Conservation (phyloP, 108 stramenopile genomes). For the Aurantiochytrium sp. region DNA sequence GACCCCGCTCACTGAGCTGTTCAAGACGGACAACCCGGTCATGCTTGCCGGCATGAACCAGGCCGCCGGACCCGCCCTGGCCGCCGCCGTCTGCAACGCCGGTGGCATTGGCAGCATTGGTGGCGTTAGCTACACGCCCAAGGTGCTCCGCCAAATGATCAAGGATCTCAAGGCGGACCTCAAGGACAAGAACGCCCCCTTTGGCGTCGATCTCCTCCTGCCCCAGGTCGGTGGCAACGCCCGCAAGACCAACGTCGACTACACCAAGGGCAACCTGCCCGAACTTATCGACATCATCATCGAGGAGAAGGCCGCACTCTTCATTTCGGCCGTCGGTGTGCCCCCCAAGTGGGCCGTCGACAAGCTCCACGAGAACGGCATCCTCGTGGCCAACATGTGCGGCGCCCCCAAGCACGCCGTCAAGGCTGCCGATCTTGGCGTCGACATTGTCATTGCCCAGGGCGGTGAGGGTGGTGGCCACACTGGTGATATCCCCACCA, state of each 20-base stretch:
- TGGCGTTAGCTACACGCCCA: not conserved
- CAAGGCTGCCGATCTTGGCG: not conserved
- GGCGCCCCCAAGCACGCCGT: not conserved
- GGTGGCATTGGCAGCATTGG: slow-evolving; percentile 1
- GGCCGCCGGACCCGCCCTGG: not conserved
- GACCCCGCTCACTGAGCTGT: slow-evolving; percentile 12
- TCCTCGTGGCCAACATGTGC: slow-evolving; percentile 16
- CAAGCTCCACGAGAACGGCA: not conserved
- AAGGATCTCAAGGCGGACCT: not conserved
- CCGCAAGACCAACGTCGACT: not conserved
- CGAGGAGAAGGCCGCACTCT: not conserved
- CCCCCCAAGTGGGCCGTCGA: slow-evolving; percentile 18
- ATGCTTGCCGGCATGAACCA: slow-evolving; percentile 8
- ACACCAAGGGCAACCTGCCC: not conserved
- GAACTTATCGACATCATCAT: slow-evolving; percentile 8
- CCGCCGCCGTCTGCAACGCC: not conserved
- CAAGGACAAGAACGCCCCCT: slow-evolving; percentile 11
- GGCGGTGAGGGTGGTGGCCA: slow-evolving; percentile 21
- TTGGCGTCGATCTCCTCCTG: slow-evolving; percentile 7
- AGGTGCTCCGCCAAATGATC: not conserved
- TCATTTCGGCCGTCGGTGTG: slow-evolving; percentile 11
- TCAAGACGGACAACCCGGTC: not conserved
- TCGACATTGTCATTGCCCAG: slow-evolving; percentile 11
- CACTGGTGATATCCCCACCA: not conserved
- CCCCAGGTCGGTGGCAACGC: slow-evolving; percentile 11